These are phyloP conservation scores for Globisporangium takayamanum DNA, from an alignment of 352 stramenopile genomes.

Conservation along the genomic window DNA sequence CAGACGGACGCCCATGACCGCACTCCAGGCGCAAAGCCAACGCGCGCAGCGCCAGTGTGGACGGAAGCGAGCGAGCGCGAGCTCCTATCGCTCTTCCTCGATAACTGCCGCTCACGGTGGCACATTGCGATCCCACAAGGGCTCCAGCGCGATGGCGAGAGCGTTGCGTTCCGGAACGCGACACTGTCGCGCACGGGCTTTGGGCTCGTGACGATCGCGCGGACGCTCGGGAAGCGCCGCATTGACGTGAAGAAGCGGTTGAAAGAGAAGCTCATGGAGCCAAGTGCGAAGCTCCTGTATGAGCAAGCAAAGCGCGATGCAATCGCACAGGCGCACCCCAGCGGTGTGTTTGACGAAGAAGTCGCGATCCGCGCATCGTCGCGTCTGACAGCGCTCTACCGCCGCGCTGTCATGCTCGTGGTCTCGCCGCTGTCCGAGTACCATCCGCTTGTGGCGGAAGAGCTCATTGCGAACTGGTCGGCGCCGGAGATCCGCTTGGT, in stretches of 20 bases:
- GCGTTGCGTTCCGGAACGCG: constrained; percentile 56
- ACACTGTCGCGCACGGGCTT: constrained; percentile 55
- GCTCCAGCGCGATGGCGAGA: constrained; percentile 48
- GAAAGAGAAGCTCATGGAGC: constrained; percentile 62
- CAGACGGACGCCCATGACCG: too few relatives aligned
- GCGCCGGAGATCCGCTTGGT: constrained; percentile 67
- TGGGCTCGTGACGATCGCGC: constrained; percentile 50
- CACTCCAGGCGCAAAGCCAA: too few relatives aligned
- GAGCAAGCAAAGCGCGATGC: constrained; percentile 56
- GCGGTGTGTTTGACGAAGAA: constrained; percentile 63
- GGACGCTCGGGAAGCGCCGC: constrained; percentile 54
- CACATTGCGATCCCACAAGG: constrained; percentile 49
- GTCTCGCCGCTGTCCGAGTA: constrained; percentile 67
- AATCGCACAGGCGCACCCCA: constrained; percentile 30
- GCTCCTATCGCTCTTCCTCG: constrained; percentile 63
- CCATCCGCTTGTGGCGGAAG: constrained; percentile 69
- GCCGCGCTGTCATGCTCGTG: constrained; percentile 76
- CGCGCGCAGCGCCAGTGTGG: constrained; percentile 19
- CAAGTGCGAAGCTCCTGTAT: constrained; percentile 42
- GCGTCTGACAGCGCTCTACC: constrained; percentile 67
- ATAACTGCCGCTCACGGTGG: constrained; percentile 59
- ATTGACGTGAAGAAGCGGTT: constrained; percentile 80
- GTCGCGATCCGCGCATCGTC: constrained; percentile 41
- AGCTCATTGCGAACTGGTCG: constrained; percentile 78
- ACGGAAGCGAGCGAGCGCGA: constrained; percentile 45